A percentile compares a stretch with the other conserved stretches of the same genome.
Conservation (phyloP, 257 asterid species). For the Eustoma russellianum region DNA sequence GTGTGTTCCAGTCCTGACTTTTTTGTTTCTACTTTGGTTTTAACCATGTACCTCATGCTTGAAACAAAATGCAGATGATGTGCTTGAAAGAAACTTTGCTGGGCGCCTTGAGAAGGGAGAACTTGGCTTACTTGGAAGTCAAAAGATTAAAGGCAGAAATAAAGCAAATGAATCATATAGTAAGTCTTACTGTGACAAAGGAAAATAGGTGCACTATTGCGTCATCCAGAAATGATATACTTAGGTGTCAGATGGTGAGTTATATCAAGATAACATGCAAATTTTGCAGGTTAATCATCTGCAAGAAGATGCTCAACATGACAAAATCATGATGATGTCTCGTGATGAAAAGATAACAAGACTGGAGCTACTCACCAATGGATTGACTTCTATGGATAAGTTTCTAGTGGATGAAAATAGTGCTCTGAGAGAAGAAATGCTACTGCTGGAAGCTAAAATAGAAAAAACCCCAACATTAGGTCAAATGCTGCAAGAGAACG, state of each 20-base stretch:
- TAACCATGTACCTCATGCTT: background rate
- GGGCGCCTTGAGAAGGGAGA: slow-evolving; percentile 45
- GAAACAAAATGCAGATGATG: slow-evolving; percentile 37
- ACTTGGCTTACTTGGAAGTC: slow-evolving; percentile 39
- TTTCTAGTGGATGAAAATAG: slow-evolving; percentile 40
- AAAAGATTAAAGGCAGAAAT: slow-evolving; percentile 45
- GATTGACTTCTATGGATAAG: slow-evolving; percentile 38
- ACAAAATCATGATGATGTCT: slow-evolving; percentile 42
- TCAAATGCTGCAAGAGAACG: slow-evolving; percentile 34
- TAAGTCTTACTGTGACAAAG: slow-evolving; percentile 10
- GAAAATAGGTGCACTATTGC: no score
- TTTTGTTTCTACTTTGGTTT: slow-evolving; percentile 1
- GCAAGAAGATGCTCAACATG: slow-evolving; percentile 41
- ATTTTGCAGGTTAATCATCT: slow-evolving; percentile 41
- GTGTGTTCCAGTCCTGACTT: slow-evolving; percentile 8
- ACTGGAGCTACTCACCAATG: slow-evolving; percentile 41
- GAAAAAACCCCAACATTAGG: slow-evolving; percentile 36
- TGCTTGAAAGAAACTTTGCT: slow-evolving; percentile 32
- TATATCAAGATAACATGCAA: background rate
- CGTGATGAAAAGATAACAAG: slow-evolving; percentile 50
- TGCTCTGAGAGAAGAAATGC: slow-evolving; percentile 43
- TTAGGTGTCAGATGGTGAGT: background rate
- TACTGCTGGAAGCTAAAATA: slow-evolving; percentile 34
- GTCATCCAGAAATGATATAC: no score
- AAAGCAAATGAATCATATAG: slow-evolving; percentile 41